Conservation (phyloP, 2,329 filamentous ascomycete genomes). For the Hypoxylon sp. region DNA sequence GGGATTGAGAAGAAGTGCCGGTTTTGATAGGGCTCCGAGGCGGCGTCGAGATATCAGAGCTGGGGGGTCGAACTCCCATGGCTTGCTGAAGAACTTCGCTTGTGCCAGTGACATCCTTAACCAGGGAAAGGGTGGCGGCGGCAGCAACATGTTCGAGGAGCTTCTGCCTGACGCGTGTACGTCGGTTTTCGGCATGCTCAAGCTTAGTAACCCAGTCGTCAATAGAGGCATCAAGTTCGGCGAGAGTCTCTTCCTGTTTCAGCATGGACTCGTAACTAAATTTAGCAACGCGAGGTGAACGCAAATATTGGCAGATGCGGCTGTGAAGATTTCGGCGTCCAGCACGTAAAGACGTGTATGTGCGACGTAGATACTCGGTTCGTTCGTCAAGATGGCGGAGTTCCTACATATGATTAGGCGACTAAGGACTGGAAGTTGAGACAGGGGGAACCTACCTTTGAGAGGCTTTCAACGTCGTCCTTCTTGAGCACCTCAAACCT, state of each 20-base stretch:
- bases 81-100: constrained; percentile 61
- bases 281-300: constrained; percentile 77
- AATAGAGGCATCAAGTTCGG: constrained; percentile 82
- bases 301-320: constrained; percentile 83
- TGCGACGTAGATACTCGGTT: constrained; percentile 82
- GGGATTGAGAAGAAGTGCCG: constrained; percentile 53
- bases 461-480: constrained; percentile 75
- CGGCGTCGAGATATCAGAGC: constrained; percentile 67
- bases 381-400: constrained; percentile 82
- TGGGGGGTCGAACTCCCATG: constrained; percentile 59
- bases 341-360: constrained; percentile 80
- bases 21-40: constrained; percentile 71
- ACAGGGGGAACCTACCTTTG: constrained; percentile 65
- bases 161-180: constrained; percentile 82
- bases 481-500: constrained; percentile 75
- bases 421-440: neutral
- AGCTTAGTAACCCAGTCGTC: constrained; percentile 86
- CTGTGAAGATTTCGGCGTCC: constrained; percentile 83
- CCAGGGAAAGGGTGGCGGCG: constrained; percentile 68
- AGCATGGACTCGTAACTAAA: constrained; percentile 83
- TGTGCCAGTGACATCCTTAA: constrained; percentile 53
- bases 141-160: constrained; percentile 86
- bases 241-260: constrained; percentile 84
- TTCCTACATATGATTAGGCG: constrained; percentile 65
- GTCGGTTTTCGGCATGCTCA: constrained; percentile 84